These are phyloP conservation scores for Metschnikowia reukaufii DNA, from an alignment of 805 yeast species.

Conservation along the genomic window DNA sequence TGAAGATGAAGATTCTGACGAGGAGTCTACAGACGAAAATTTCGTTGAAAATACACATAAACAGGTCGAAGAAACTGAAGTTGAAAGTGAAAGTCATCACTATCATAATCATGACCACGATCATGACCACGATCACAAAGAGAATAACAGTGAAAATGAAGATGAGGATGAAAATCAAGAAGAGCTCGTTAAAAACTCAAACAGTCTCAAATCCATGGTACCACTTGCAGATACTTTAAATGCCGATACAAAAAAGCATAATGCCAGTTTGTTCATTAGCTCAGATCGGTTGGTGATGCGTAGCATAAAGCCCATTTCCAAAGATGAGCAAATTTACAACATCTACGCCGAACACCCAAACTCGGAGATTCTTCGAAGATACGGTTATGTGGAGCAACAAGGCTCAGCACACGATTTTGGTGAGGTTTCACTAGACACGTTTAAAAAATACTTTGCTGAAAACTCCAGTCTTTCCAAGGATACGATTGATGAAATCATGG, in stretches of 20 bases:
- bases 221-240: conserved; percentile 91
- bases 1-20: conserved; percentile 15
- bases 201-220: conserved; percentile 76
- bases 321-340: conserved; percentile 78
- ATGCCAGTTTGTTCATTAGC: conserved; percentile 66
- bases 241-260: conserved; percentile 74
- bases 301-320: conserved; percentile 56
- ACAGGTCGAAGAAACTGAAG: neutral
- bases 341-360: conserved; percentile 91
- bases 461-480: conserved; percentile 22
- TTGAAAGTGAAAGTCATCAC: conserved; percentile 1
- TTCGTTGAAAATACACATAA: conserved; percentile 13
- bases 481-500: conserved; percentile 37
- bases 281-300: conserved; percentile 63
- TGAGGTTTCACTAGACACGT: conserved; percentile 55
- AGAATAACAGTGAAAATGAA: neutral
- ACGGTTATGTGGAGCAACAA: conserved; percentile 81
- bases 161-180: neutral
- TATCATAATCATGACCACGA: neutral
- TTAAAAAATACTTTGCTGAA: conserved; percentile 38
- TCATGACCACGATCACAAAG: neutral
- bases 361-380: conserved; percentile 83
- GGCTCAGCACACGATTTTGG: conserved; percentile 80
- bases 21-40: conserved; percentile 14
- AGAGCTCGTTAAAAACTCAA: conserved; percentile 22